A percentile compares a stretch with the other conserved stretches of the same genome.
Evolutionary conservation across 2,329 filamentous ascomycete species (phyloP).

Genomic region (Stromatinia cepivora): DNA sequence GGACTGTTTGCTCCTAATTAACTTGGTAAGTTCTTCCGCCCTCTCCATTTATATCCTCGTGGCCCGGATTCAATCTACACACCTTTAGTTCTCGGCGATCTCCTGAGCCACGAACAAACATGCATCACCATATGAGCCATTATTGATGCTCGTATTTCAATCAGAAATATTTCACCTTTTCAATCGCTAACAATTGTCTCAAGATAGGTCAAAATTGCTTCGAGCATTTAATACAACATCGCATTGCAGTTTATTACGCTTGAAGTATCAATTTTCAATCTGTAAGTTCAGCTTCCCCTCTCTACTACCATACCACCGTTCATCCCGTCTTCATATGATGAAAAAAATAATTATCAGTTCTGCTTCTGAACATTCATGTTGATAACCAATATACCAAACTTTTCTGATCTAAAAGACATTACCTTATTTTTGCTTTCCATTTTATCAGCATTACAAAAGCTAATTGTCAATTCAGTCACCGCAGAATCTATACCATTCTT

Average conservation of each 20-base stretch:
- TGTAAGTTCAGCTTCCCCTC: constrained; percentile 15
- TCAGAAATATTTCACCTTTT: constrained; percentile 25
- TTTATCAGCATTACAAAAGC: not conserved
- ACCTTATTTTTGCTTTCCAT: constrained; percentile 17
- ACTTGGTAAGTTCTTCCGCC: constrained; percentile 33
- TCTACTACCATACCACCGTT: not conserved
- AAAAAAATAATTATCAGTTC: constrained; percentile 67
- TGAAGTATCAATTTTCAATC: not conserved
- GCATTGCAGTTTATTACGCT: not conserved
- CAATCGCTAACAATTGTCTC: constrained; percentile 29
- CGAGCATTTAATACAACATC: not conserved
- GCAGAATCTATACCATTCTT: not conserved
- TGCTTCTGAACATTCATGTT: constrained; percentile 71
- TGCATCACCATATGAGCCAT: constrained; percentile 75
- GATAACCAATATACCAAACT: constrained; percentile 64
- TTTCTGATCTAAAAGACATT: constrained; percentile 51
- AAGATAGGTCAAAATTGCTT: constrained; percentile 7
- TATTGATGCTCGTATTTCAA: constrained; percentile 2
- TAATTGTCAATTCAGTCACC: constrained; percentile 13
- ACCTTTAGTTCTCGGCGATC: constrained; percentile 39
- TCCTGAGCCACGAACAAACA: constrained; percentile 52
- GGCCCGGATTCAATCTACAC: constrained; percentile 23
- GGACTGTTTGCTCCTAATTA: not conserved
- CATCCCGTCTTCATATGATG: constrained; percentile 55
- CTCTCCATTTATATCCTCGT: not conserved